Conservation (phyloP, 495 filamentous ascomycete species). For the Oidiodendron maius region DNA sequence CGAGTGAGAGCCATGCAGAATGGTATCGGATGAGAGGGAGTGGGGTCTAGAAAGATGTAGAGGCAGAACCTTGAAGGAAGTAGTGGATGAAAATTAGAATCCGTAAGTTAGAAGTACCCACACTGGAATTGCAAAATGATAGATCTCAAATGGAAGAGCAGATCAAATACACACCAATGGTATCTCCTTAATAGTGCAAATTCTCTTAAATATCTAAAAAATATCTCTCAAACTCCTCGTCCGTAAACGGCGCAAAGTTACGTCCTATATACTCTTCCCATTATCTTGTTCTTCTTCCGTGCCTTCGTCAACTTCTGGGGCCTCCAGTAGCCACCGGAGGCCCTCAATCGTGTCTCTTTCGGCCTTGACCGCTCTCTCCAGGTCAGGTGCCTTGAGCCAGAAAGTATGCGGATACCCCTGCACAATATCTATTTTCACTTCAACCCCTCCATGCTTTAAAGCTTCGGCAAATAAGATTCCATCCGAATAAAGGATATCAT, state of each 20-base stretch:
- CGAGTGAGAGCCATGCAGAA: too few relatives aligned
- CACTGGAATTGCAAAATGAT: too few relatives aligned
- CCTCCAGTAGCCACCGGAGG: slow-evolving; percentile 27
- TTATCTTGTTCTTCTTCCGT: background rate
- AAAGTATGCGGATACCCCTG: slow-evolving; percentile 31
- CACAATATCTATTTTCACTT: slow-evolving; percentile 24
- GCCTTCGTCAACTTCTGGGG: background rate
- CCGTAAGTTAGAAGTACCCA: too few relatives aligned
- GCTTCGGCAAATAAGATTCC: slow-evolving; percentile 28
- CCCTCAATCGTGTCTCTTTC: slow-evolving; percentile 39
- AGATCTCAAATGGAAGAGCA: too few relatives aligned
- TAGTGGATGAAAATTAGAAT: too few relatives aligned
- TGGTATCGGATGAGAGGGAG: too few relatives aligned
- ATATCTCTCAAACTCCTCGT: slow-evolving; percentile 1
- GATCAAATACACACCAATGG: too few relatives aligned
- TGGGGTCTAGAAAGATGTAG: too few relatives aligned
- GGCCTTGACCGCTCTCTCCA: slow-evolving; percentile 20
- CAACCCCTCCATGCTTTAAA: slow-evolving; percentile 23
- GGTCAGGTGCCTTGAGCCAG: slow-evolving; percentile 27
- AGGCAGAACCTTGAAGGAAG: too few relatives aligned
- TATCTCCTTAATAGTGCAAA: too few relatives aligned
- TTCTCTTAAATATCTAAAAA: slow-evolving; percentile 2
- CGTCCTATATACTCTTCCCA: background rate
- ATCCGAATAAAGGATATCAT: slow-evolving; percentile 30
- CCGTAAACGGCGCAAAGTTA: background rate